phyloP scores from a whole-genome alignment of 1,284 basidiomycete genomes.

The Thelephora terrestris region DNA sequence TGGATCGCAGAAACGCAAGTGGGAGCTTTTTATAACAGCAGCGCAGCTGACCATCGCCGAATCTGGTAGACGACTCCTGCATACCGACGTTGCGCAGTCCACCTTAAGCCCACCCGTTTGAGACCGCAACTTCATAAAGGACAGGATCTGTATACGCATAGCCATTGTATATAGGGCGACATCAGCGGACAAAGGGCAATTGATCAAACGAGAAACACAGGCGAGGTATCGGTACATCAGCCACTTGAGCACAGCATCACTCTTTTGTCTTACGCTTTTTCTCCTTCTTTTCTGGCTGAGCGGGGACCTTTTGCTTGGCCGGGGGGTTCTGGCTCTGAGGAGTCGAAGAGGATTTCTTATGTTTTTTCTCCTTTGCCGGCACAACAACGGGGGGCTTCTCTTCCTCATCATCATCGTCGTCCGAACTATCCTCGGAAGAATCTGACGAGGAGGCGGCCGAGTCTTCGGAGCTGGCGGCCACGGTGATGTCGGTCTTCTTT shows the following conservation, averaged over 20 bases:
- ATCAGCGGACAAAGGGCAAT: slow-evolving; percentile 3
- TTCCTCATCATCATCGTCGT: slow-evolving; percentile 28
- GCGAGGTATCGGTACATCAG: not conserved
- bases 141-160: too few species aligned
- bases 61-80: slow-evolving; percentile 4
- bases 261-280: slow-evolving; percentile 7
- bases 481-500: not conserved
- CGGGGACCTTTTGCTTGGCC: too few species aligned
- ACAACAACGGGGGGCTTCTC: slow-evolving; percentile 16
- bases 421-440: slow-evolving; percentile 17
- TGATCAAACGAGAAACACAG: not conserved
- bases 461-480: slow-evolving; percentile 11
- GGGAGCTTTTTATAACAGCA: slow-evolving; percentile 15
- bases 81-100: slow-evolving; percentile 5
- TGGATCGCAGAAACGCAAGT: slow-evolving; percentile 10
- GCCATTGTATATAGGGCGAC: too few species aligned
- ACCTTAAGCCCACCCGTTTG: too few species aligned
- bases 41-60: slow-evolving; percentile 6
- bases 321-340: too few species aligned
- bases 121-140: too few species aligned
- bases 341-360: not conserved
- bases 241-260: not conserved
- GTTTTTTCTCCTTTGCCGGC: slow-evolving; percentile 19
- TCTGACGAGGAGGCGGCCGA: slow-evolving; percentile 17
- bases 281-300: slow-evolving; percentile 7